Base-by-base conservation (phyloP, 2,329 filamentous ascomycete genomes). In the Cladorrhinum sp. region DNA sequence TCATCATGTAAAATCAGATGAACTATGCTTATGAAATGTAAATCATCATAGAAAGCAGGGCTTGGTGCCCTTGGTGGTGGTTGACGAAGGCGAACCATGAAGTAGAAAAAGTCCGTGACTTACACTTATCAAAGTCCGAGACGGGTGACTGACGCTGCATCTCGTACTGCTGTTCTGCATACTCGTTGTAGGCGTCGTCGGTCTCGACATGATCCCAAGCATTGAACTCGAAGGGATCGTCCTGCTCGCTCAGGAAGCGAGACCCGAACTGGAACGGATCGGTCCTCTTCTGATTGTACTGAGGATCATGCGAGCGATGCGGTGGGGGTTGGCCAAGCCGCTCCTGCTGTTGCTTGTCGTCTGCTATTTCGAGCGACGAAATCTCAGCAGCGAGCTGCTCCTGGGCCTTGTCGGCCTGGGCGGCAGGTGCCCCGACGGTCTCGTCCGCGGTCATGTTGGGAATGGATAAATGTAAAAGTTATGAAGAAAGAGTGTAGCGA, bases 191-290 rank as follows among this genome's bases (percentile, higher is more conserved):
- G 46, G 87, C 83, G 68, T 91, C 86, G 77, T 98, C 94, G 73
- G 92, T 92, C 76, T 94, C 89, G 73, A 98, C 95, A 74, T 99
- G 94, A 74, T 99, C 95, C 95, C 95, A 99, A 39, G 95, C 95
- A 75, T 99, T 99, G 85, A 95, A 96, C 74, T 96, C 90, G 77
- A 94, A 99, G 70, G 96, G 91, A 73, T 98, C 84, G 77, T 96
- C 93, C 72, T 87, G 86, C 74, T 94, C 83, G 70, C 90, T 86
- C 56, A 99, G 85, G 71, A 85, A 90, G 62, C 94, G 91, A 53
- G 91, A 95, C 63, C 95, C 95, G 75, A 99, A 99, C 76, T 96
- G 89, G 76, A 98, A 99, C 18, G 95, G 95, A 72, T 97, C 92
- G 72, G 80, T 90, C 69, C 92, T 86, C 79, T 98, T 98, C 77